These are phyloP conservation scores for Aspergillus sclerotiicarbonarius DNA, from an alignment of 495 filamentous ascomycete genomes.

Conservation along the genomic window DNA sequence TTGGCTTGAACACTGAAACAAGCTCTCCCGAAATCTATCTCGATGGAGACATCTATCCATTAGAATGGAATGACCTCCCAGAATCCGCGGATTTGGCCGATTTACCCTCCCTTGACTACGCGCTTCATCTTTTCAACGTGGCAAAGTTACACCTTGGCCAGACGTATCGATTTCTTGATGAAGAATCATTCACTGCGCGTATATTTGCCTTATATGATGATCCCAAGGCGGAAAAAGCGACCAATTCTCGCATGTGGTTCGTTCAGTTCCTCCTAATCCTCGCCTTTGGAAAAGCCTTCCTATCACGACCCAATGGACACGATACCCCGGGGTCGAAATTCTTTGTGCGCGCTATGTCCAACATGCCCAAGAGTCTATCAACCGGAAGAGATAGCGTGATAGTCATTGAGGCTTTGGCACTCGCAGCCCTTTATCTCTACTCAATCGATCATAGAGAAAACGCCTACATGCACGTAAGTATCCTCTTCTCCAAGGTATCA, in stretches of 20 bases:
- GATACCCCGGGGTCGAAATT: conserved; percentile 32
- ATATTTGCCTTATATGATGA: conserved; percentile 32
- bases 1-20: conserved; percentile 10
- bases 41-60: conserved; percentile 31
- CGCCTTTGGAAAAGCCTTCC: conserved; percentile 40
- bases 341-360: conserved; percentile 39
- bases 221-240: conserved; percentile 19
- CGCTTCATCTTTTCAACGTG: conserved; percentile 35
- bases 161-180: conserved; percentile 37
- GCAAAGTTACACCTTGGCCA: conserved; percentile 38
- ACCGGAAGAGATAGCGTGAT: conserved; percentile 29
- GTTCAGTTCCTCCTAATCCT: conserved; percentile 39
- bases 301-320: conserved; percentile 19
- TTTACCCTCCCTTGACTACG: conserved; percentile 34
- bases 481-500: too few relatives aligned
- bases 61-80: conserved; percentile 26
- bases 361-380: conserved; percentile 32
- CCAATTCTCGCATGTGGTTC: conserved; percentile 32
- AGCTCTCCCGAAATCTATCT: conserved; percentile 18
- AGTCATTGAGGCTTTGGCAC: conserved; percentile 33
- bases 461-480: conserved; percentile 35
- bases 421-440: conserved; percentile 37
- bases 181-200: conserved; percentile 25
- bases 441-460: conserved; percentile 33
- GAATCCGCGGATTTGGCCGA: conserved; percentile 26